Conservation (phyloP, 371 early-diverging fungal genomes). For the Furculomyces boomerangus region DNA sequence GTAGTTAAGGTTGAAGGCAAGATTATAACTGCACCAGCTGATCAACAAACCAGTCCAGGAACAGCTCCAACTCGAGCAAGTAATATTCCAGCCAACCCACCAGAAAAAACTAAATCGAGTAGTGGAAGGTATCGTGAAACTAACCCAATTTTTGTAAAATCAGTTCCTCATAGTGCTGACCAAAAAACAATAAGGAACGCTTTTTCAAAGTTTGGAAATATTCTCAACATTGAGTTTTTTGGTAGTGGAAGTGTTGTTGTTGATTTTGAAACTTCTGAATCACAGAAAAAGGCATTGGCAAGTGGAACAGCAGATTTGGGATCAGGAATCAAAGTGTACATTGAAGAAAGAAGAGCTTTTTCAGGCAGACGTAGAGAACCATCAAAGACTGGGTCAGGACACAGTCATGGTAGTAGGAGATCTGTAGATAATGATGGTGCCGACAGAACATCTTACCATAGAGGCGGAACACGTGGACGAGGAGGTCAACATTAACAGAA, state of each 20-base stretch:
- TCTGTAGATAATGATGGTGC: neutral
- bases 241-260: neutral
- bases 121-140: neutral
- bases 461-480: neutral
- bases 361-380: neutral
- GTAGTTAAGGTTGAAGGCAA: conserved; percentile 23
- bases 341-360: neutral
- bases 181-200: neutral
- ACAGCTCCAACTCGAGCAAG: neutral
- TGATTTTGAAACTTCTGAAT: neutral
- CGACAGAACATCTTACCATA: neutral
- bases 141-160: neutral
- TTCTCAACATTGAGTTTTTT: neutral
- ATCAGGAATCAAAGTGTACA: neutral
- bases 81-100: neutral
- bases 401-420: neutral
- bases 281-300: neutral
- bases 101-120: neutral
- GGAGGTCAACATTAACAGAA: neutral
- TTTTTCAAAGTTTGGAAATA: neutral
- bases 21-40: conserved; percentile 13
- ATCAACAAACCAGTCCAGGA: neutral
- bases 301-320: neutral
- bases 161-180: neutral
- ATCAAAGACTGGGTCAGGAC: neutral